These are phyloP conservation scores for Teratosphaeria pseudoeucalypti DNA, from an alignment of 2,329 filamentous ascomycete species.

Conservation along the genomic window DNA sequence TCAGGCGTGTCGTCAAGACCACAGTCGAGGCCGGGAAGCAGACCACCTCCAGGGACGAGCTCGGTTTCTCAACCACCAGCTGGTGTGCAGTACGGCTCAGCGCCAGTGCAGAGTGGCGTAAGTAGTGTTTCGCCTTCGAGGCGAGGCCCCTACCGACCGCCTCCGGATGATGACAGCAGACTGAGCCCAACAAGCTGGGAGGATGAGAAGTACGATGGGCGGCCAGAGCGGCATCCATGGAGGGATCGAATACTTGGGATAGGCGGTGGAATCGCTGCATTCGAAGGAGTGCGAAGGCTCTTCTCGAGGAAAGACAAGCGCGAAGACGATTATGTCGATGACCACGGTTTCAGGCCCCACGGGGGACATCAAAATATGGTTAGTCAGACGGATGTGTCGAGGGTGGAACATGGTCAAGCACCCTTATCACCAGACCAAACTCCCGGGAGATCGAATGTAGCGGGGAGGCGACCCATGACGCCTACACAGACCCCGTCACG, in stretches of 20 bases:
- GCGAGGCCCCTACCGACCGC: neutral
- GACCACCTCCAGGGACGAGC: slow-evolving; percentile 5
- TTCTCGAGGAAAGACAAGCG: slow-evolving; percentile 42
- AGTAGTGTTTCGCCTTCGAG: slow-evolving; percentile 2
- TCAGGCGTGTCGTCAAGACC: neutral
- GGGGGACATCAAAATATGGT: slow-evolving; percentile 35
- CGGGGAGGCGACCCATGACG: slow-evolving; percentile 17
- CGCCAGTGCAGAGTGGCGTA: slow-evolving; percentile 3
- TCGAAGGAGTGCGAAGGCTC: slow-evolving; percentile 40
- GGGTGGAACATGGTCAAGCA: slow-evolving; percentile 45
- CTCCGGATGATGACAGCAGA: slow-evolving; percentile 8
- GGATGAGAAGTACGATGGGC: slow-evolving; percentile 34
- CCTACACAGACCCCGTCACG: slow-evolving; percentile 29
- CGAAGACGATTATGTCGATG: slow-evolving; percentile 44
- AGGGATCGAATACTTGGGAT: slow-evolving; percentile 36
- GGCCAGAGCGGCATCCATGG: slow-evolving; percentile 29
- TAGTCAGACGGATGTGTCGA: slow-evolving; percentile 37
- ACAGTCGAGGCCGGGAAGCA: slow-evolving; percentile 8
- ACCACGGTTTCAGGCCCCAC: slow-evolving; percentile 31
- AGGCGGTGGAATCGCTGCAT: slow-evolving; percentile 34
- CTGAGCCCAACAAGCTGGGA: slow-evolving; percentile 23
- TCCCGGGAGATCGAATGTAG: slow-evolving; percentile 7
- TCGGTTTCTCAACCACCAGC: slow-evolving; percentile 2
- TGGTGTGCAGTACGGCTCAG: slow-evolving; percentile 7
- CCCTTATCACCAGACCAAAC: slow-evolving; percentile 36